Conservation (phyloP, 306 rosid genomes). For the Neltuma alba region DNA sequence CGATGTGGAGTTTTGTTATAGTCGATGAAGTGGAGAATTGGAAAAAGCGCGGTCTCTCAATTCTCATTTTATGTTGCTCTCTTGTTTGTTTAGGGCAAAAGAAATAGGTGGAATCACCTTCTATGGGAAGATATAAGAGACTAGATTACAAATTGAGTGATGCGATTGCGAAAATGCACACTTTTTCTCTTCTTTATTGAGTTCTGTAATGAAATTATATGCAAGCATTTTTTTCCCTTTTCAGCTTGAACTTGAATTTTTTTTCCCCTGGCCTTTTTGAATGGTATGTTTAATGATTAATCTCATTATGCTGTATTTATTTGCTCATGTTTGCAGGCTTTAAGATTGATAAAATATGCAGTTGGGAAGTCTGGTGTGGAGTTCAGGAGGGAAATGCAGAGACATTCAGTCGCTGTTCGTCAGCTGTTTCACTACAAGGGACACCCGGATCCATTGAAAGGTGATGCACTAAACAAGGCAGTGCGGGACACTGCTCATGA, state of each 20-base stretch:
- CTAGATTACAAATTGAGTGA: conserved; percentile 15
- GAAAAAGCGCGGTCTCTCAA: background rate
- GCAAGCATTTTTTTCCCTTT: conserved; percentile 16
- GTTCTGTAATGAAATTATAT: background rate
- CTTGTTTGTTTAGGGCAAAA: background rate
- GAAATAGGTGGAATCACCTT: background rate
- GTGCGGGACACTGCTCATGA: conserved; percentile 95
- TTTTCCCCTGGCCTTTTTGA: conserved; percentile 8
- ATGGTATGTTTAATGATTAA: conserved; percentile 21
- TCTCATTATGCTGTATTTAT: conserved; percentile 10
- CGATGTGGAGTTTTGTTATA: background rate
- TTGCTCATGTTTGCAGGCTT: conserved; percentile 59
- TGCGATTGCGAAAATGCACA: conserved; percentile 15
- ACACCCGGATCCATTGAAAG: conserved; percentile 88
- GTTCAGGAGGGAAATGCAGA: conserved; percentile 98
- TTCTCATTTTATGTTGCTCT: background rate
- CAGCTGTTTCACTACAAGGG: conserved; percentile 93
- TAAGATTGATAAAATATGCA: conserved; percentile 85
- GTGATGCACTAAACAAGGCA: conserved; percentile 91
- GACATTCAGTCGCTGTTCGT: conserved; percentile 88
- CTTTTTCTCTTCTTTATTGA: conserved; percentile 12
- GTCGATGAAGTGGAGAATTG: conserved; percentile 1
- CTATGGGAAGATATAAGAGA: background rate
- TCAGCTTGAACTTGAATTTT: background rate
- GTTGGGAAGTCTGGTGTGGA: conserved; percentile 96